These are phyloP conservation scores for Paraphaeosphaeria sporulosa DNA, from an alignment of 2,329 filamentous ascomycete species.

Conservation along the genomic window DNA sequence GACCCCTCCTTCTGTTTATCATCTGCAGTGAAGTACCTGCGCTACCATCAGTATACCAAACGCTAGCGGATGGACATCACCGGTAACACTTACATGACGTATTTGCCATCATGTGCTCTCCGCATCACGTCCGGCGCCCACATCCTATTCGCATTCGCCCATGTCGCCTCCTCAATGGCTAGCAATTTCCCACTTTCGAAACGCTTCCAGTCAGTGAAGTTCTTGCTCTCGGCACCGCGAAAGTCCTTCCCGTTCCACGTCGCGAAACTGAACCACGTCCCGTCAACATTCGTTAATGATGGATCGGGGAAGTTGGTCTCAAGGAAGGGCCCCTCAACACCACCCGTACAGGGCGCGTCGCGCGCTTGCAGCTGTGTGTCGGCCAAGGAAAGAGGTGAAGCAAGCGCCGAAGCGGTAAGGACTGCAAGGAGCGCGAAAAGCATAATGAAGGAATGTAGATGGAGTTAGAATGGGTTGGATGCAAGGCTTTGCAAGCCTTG, in stretches of 20 bases:
- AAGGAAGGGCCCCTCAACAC: slow-evolving; percentile 4
- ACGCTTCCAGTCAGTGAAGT: slow-evolving; percentile 2
- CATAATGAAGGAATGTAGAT: not conserved
- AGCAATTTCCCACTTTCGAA: slow-evolving; percentile 1
- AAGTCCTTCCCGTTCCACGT: slow-evolving; percentile 12
- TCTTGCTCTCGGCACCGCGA: slow-evolving; percentile 2
- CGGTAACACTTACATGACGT: slow-evolving; percentile 3
- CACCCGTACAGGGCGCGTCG: not conserved
- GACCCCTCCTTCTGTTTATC: slow-evolving; percentile 5
- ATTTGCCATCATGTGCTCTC: slow-evolving; percentile 5
- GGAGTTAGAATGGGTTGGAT: not conserved
- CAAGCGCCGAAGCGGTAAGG: slow-evolving; percentile 3
- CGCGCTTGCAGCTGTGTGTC: not conserved
- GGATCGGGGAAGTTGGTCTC: slow-evolving; percentile 10
- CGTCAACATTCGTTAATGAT: slow-evolving; percentile 7
- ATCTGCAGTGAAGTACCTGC: slow-evolving; percentile 3
- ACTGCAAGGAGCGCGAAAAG: not conserved
- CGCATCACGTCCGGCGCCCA: slow-evolving; percentile 14
- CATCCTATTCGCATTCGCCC: slow-evolving; percentile 1
- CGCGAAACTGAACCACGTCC: slow-evolving; percentile 9
- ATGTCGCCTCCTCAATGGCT: slow-evolving; percentile 10
- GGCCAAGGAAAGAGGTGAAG: not conserved
- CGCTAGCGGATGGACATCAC: too few species aligned
- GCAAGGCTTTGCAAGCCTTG: not conserved
- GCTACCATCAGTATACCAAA: not conserved